Percentiles rank a stretch among this genome's conserved stretches.
Conservation (phyloP, 345 rosid genomes). For the Rhodamnia rubescens region DNA sequence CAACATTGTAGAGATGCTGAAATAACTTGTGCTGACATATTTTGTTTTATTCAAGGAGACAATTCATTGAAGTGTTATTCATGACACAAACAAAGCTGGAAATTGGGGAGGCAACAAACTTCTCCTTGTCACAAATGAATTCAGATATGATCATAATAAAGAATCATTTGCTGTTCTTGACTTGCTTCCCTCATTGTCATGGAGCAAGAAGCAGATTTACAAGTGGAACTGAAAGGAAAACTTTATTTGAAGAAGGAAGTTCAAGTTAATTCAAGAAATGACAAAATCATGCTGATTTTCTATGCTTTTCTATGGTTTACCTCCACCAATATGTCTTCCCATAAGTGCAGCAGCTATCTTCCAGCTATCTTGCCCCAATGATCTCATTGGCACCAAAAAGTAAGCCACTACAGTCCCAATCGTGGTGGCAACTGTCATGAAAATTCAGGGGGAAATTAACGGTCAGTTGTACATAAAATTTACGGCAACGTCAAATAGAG, state of each 20-base stretch:
- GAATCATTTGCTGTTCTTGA: not conserved
- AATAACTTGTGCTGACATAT: not conserved
- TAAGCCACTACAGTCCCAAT: constrained; percentile 71
- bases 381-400: constrained; percentile 67
- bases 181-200: not conserved
- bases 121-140: not conserved
- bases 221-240: not conserved
- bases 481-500: not conserved
- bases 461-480: not conserved
- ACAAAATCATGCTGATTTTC: not conserved
- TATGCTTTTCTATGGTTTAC: constrained; percentile 1
- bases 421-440: constrained; percentile 51
- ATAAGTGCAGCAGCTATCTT: constrained; percentile 87
- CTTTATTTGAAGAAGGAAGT: not conserved
- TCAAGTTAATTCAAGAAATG: not conserved
- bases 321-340: constrained; percentile 70
- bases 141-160: not conserved
- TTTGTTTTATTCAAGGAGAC: not conserved
- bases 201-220: not conserved
- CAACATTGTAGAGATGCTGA: not conserved
- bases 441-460: not conserved
- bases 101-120: not conserved
- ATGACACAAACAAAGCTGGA: not conserved
- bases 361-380: constrained; percentile 88
- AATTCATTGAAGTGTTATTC: not conserved